Base-by-base conservation (phyloP, 164 flowering plant species). In the Macadamia tetraphylla region DNA sequence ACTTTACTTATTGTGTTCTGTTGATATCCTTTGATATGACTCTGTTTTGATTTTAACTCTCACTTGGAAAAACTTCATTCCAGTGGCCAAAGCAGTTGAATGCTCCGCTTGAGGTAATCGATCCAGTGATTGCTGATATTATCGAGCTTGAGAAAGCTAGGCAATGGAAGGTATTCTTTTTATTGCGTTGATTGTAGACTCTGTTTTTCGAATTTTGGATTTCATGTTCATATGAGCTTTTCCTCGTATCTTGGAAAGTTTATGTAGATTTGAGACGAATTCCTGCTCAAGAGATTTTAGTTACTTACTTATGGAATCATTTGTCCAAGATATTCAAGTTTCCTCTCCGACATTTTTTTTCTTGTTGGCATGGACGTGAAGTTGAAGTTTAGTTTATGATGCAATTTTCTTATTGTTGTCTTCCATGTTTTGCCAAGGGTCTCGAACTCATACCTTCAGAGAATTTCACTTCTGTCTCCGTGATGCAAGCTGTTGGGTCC, bases 401-500 rank as follows among this genome's bases (percentile, higher is more conserved):
- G 29, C 18, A 30, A 44, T 70, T 43, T 11, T 48, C 63, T 64
- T 61, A 11, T 44, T 68, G 46, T 62, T 56, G 7, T 29, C 69
- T 71, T 15, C 51, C 57, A 61, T 72, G 58, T 66, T 30, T 53
- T 65, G 32, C 1, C 15, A 58, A 92, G 99, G 99, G 99, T 30
- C 86, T 95, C 8, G 99, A 95, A 70, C 90, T 95, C 59, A 95
- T 95, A 3, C 99, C 99, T 15, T 95, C 99, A 0, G 99, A 95
- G 84, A 95, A 95, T 72, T 95, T 95, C 77, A 95, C 98, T 29
- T 92, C 99, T 13, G 74, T 85, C 2, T 95, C 99, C 10, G 98
- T 95, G 68, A 95, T 95, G 99, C 90, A 95, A 92, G 99, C 99
- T 32, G 98, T 91, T 72, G 99, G 99, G 11, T 95, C 99, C 18